phyloP scores from a whole-genome alignment of 805 yeast genomes.

The Wickerhamiella siamensis region DNA sequence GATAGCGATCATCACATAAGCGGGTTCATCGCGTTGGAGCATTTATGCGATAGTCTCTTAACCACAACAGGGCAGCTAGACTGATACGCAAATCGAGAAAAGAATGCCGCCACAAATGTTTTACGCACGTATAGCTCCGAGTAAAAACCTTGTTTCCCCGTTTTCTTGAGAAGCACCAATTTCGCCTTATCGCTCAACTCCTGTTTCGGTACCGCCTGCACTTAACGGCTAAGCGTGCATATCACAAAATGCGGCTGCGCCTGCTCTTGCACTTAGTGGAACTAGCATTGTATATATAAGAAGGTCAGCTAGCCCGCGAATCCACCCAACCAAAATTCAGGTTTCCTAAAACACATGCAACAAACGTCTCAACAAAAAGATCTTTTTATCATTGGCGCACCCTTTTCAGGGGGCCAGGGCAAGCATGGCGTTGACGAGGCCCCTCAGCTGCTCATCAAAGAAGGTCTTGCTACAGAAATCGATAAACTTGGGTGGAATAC shows the following conservation, averaged over 20 bases:
- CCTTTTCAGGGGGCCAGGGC: conserved; percentile 93
- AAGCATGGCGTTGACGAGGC: conserved; percentile 89
- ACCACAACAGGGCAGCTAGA: too few relatives aligned
- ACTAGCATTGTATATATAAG: background rate
- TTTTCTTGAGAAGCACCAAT: too few relatives aligned
- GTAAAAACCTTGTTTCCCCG: too few relatives aligned
- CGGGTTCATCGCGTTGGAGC: too few relatives aligned
- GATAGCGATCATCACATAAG: too few relatives aligned
- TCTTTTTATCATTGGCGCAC: conserved; percentile 53
- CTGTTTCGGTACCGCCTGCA: conserved; percentile 4
- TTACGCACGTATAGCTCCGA: too few relatives aligned
- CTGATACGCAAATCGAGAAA: too few relatives aligned
- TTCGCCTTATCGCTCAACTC: too few relatives aligned
- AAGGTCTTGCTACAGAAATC: conserved; percentile 54
- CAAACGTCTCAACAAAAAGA: conserved; percentile 4
- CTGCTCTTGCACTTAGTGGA: conserved; percentile 4
- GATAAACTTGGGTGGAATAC: conserved; percentile 61
- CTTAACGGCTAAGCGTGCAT: conserved; percentile 1
- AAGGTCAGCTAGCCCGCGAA: background rate
- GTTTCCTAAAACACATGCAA: background rate
- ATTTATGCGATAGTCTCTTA: too few relatives aligned
- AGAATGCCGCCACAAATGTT: too few relatives aligned
- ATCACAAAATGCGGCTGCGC: background rate
- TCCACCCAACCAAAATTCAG: background rate
- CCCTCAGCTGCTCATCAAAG: conserved; percentile 63